Evolutionary conservation across 1,139 yeast species (phyloP).

Genomic region (Chernovozyma aurita): DNA sequence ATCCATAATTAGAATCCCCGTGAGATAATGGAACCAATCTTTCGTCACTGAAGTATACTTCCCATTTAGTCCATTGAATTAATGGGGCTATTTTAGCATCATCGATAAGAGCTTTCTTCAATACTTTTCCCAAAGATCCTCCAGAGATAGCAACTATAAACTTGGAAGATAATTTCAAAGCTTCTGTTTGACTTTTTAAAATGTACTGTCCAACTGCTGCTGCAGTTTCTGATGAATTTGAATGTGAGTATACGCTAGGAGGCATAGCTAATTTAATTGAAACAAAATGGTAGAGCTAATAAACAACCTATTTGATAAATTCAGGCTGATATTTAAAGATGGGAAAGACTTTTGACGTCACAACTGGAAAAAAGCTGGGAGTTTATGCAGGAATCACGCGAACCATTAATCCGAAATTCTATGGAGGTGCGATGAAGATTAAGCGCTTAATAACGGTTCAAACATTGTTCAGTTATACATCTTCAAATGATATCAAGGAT

Average conservation of each 20-base stretch:
- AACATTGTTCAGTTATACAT: too few relatives aligned
- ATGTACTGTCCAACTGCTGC: slow-evolving; percentile 53
- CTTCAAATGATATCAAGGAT: too few relatives aligned
- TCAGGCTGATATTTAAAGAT: too few relatives aligned
- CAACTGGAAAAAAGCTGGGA: too few relatives aligned
- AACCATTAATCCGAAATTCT: too few relatives aligned
- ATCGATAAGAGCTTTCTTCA: slow-evolving; percentile 66
- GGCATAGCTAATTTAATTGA: slow-evolving; percentile 17
- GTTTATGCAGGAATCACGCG: too few relatives aligned
- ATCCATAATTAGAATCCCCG: slow-evolving; percentile 65
- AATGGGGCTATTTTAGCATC: slow-evolving; percentile 41
- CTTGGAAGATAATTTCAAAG: slow-evolving; percentile 32
- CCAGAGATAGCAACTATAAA: slow-evolving; percentile 86
- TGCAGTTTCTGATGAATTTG: slow-evolving; percentile 56
- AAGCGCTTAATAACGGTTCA: too few relatives aligned
- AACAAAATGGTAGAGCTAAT: too few relatives aligned
- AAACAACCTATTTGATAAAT: too few relatives aligned
- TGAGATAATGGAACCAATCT: slow-evolving; percentile 65
- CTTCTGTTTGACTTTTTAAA: slow-evolving; percentile 49
- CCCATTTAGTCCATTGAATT: slow-evolving; percentile 66
- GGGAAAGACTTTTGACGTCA: too few relatives aligned
- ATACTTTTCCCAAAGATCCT: slow-evolving; percentile 79
- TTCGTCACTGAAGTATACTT: slow-evolving; percentile 68
- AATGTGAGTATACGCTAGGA: slow-evolving; percentile 46
- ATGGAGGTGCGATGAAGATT: too few relatives aligned